Percentiles rank a stretch among this genome's conserved stretches.
Evolutionary conservation across 768 basidiomycete genomes (phyloP).

Genomic region (Termitomyces sp.): DNA sequence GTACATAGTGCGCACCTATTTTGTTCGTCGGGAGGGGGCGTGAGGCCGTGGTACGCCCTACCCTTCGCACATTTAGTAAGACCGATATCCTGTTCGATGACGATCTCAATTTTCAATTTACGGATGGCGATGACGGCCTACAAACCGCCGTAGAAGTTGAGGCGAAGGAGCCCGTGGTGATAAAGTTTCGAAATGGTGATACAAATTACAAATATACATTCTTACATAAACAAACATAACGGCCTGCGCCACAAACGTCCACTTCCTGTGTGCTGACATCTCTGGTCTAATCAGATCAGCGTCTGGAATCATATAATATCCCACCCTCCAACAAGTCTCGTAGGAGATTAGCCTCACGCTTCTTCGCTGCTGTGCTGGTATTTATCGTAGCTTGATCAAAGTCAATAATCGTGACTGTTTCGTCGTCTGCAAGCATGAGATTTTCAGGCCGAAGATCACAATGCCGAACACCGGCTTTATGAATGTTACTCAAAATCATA

Average conservation of each 20-base stretch:
- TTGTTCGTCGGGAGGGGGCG: no score
- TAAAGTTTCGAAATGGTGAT: neutral
- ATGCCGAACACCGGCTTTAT: slow-evolving; percentile 12
- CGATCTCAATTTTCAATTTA: neutral
- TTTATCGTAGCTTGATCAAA: slow-evolving; percentile 10
- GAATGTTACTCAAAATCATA: slow-evolving; percentile 2
- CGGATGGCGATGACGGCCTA: neutral
- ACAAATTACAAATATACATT: no score
- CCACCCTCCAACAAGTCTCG: neutral
- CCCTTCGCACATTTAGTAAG: neutral
- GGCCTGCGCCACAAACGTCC: neutral
- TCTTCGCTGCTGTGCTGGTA: neutral
- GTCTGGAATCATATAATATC: neutral
- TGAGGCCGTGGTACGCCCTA: no score
- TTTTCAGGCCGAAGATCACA: slow-evolving; percentile 10
- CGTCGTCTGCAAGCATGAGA: slow-evolving; percentile 7
- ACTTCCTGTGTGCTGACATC: no score
- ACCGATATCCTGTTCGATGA: neutral
- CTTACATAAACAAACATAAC: no score
- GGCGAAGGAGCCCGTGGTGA: neutral
- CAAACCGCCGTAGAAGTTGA: neutral
- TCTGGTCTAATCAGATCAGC: neutral
- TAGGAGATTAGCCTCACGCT: neutral
- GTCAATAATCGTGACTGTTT: slow-evolving; percentile 6
- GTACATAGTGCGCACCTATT: no score